A percentile compares a stretch with the other conserved stretches of the same genome.
Evolutionary conservation across 1,139 yeast species (phyloP).

Genomic region (Martiniozyma asiatica): DNA sequence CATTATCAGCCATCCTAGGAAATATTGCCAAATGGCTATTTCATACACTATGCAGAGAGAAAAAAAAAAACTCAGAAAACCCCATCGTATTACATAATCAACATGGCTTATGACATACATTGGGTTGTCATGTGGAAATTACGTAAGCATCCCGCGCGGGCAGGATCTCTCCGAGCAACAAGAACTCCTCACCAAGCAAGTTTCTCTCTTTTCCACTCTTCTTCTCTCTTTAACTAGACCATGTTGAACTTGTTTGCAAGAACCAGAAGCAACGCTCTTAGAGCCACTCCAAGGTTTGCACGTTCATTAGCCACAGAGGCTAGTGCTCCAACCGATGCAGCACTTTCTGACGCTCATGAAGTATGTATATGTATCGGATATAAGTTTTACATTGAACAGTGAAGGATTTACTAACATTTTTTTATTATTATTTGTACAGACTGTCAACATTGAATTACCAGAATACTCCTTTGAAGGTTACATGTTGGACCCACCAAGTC

Average conservation of each 20-base stretch:
- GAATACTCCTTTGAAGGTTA: constrained; percentile 78
- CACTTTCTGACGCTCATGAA: constrained; percentile 7
- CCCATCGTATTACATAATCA: no score
- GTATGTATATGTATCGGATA: constrained; percentile 5
- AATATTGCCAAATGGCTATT: no score
- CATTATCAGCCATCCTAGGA: constrained; percentile 19
- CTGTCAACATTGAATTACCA: constrained; percentile 50
- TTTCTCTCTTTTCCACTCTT: no score
- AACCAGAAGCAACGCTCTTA: no score
- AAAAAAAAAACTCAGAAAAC: no score
- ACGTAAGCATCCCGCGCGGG: no score
- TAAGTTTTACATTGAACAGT: neutral
- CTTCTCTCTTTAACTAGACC: no score
- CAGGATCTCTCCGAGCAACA: no score
- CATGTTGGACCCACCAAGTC: constrained; percentile 65
- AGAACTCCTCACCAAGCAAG: no score
- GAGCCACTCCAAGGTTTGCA: constrained; percentile 7
- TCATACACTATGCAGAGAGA: neutral
- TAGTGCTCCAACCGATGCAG: constrained; percentile 7
- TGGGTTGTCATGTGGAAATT: no score
- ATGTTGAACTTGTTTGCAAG: no score
- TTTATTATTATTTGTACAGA: constrained; percentile 7
- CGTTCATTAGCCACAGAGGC: constrained; percentile 17
- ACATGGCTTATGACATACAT: no score
- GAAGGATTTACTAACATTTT: constrained; percentile 6